These are phyloP conservation scores for Trichoderma guizhouense DNA, from an alignment of 2,329 filamentous ascomycete genomes.

Conservation along the genomic window DNA sequence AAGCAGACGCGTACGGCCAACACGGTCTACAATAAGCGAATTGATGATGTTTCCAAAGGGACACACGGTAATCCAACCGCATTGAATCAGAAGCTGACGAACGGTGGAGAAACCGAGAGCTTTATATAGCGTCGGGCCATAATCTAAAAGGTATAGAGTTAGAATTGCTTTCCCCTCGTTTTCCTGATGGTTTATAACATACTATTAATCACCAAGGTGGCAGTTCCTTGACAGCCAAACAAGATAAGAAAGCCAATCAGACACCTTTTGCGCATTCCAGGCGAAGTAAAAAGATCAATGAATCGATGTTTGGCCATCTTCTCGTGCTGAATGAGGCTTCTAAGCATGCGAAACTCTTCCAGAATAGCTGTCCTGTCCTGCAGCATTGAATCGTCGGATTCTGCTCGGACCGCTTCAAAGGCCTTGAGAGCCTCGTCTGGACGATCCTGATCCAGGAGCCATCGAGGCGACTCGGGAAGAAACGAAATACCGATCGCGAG, in stretches of 20 bases:
- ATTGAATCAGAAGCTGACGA: neutral
- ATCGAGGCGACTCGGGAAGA: neutral
- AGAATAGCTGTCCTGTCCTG: neutral
- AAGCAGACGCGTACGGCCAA: conserved; percentile 1
- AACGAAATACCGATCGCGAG: neutral
- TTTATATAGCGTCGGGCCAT: conserved; percentile 4
- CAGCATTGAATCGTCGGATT: neutral
- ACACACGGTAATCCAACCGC: neutral
- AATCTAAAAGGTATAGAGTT: neutral
- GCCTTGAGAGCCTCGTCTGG: neutral
- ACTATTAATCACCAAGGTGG: neutral
- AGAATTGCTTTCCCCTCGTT: neutral
- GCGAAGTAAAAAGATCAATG: neutral
- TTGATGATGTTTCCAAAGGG: neutral
- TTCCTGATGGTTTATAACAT: neutral
- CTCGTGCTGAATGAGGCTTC: neutral
- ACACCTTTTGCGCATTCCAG: neutral
- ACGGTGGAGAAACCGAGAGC: neutral
- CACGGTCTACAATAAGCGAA: neutral
- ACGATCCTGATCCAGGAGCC: neutral
- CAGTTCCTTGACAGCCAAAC: neutral
- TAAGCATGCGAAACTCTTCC: neutral
- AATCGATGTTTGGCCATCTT: neutral
- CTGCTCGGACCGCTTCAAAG: neutral
- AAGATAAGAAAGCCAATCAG: neutral